Base-by-base conservation (phyloP, 73 alveolate species). In the Paramecium octaurelia region DNA sequence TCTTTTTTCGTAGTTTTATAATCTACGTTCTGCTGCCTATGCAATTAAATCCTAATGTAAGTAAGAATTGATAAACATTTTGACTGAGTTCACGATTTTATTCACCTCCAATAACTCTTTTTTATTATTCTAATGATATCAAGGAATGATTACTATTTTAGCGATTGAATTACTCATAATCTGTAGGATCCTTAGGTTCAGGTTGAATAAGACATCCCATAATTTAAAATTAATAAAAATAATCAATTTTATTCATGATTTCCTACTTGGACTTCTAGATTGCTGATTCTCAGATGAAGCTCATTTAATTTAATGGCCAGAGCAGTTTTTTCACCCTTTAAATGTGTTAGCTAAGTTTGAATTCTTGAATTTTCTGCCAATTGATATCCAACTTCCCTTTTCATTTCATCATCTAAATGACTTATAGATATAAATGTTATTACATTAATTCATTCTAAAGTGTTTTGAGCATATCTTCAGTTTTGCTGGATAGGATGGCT, bases 331-430 rank as follows among this genome's bases (percentile, higher is more conserved):
- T 80, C 91, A 24, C 76, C 70, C 44, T 80, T 80, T 6, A 80
- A 35, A 43, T 80, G 70, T 5, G 91, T 80, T 80, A 80, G 46
- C 27, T 80, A 23, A 11, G 70, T 42, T 48, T 80, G 54, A 11
- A 80, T 80, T 80, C 91, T 40, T 24, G 46, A 43, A 80, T 80
- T 80, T 80, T 80, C 91, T 18, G 91, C 70, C 6, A 42, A 23
- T 20, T 80, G 24, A 80, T 31, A 80, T 80, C 48, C 76, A 40
- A 80, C 57, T 80, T 80, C 91, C 46, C 91, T 80, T 27, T 80
- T 80, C 12, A 46, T 3, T 48, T 80, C 91, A 80, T 80, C 91
- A 44, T 80, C 91, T 44, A 80, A 46, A 80, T 80, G 91, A 20
- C 91, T 80, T 20, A 24, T 42, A 23, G 27, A 11, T 44, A 18